Evolutionary conservation across 108 stramenopile genomes (phyloP).

Genomic region (Phaeodactylum tricornutum): DNA sequence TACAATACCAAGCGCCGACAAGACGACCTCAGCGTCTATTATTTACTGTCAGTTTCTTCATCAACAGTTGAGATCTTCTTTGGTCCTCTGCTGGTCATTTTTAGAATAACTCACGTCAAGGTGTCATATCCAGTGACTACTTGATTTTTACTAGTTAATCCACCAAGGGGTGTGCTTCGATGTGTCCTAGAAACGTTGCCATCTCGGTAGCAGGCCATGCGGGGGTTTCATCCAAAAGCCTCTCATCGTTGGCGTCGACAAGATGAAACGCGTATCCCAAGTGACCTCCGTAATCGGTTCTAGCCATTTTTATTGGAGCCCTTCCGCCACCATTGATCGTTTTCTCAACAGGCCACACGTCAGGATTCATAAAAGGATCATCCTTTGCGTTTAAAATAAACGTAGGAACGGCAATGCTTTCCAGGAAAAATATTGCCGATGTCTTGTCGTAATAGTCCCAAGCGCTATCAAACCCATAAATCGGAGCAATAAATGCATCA

Average conservation of each 20-base stretch:
- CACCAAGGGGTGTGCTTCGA: too few species aligned
- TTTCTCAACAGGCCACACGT: constrained; percentile 28
- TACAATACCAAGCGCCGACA: too few species aligned
- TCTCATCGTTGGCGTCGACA: neutral
- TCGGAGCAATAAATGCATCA: constrained; percentile 46
- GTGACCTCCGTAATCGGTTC: constrained; percentile 61
- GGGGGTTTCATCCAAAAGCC: constrained; percentile 6
- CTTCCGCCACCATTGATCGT: constrained; percentile 21
- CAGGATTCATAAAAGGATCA: constrained; percentile 70
- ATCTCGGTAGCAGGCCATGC: constrained; percentile 35
- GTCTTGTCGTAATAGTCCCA: constrained; percentile 69
- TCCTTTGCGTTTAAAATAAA: constrained; percentile 60
- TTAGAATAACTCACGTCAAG: too few species aligned
- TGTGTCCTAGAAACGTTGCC: constrained; percentile 40
- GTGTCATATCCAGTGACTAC: too few species aligned
- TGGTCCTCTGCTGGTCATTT: too few species aligned
- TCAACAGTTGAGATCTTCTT: too few species aligned
- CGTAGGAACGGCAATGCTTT: constrained; percentile 51
- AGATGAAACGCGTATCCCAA: constrained; percentile 40
- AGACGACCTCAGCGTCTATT: too few species aligned
- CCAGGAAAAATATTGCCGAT: constrained; percentile 36
- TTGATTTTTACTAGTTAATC: too few species aligned
- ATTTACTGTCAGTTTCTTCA: too few species aligned
- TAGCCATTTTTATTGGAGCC: constrained; percentile 38
- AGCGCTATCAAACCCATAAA: constrained; percentile 60